A percentile compares a stretch with the other conserved stretches of the same genome.
These are phyloP conservation scores for Fusarium dlaminii DNA, from an alignment of 2,329 filamentous ascomycete species.

Conservation along the genomic window DNA sequence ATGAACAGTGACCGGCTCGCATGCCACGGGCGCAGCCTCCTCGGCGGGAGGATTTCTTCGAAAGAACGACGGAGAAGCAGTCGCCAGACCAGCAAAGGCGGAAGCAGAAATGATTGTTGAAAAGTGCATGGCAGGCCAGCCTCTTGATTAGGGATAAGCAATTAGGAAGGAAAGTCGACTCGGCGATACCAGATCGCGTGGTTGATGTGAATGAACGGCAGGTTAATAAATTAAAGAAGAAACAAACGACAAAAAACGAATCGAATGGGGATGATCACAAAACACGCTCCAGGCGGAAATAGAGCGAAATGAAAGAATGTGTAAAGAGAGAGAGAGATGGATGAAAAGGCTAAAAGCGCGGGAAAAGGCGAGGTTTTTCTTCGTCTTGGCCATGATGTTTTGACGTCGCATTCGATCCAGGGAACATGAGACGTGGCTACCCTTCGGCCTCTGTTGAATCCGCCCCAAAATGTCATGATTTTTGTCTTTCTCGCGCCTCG, in stretches of 20 bases:
- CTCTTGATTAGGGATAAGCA: neutral
- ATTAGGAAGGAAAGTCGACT: neutral
- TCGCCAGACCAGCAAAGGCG: slow-evolving; percentile 12
- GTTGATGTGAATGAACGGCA: slow-evolving; percentile 7
- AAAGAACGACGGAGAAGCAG: slow-evolving; percentile 23
- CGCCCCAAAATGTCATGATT: slow-evolving; percentile 15
- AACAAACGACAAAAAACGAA: slow-evolving; percentile 9
- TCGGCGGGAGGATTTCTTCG: slow-evolving; percentile 14
- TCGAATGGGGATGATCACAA: neutral
- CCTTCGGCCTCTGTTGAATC: slow-evolving; percentile 6
- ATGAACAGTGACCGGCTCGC: slow-evolving; percentile 23
- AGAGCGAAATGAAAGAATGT: neutral
- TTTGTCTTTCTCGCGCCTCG: neutral
- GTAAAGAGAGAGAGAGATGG: neutral
- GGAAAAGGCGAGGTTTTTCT: slow-evolving; percentile 20
- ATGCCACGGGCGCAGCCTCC: slow-evolving; percentile 2
- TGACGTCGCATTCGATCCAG: neutral
- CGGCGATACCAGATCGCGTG: slow-evolving; percentile 32
- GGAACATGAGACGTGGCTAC: slow-evolving; percentile 20
- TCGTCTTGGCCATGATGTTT: slow-evolving; percentile 22
- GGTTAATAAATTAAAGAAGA: slow-evolving; percentile 2
- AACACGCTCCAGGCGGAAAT: slow-evolving; percentile 14
- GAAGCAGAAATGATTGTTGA: slow-evolving; percentile 13
- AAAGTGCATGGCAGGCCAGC: slow-evolving; percentile 9
- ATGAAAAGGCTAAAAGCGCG: slow-evolving; percentile 9